Conservation (phyloP, 2,329 filamentous ascomycete species). For the Sordariomycetes sp. region DNA sequence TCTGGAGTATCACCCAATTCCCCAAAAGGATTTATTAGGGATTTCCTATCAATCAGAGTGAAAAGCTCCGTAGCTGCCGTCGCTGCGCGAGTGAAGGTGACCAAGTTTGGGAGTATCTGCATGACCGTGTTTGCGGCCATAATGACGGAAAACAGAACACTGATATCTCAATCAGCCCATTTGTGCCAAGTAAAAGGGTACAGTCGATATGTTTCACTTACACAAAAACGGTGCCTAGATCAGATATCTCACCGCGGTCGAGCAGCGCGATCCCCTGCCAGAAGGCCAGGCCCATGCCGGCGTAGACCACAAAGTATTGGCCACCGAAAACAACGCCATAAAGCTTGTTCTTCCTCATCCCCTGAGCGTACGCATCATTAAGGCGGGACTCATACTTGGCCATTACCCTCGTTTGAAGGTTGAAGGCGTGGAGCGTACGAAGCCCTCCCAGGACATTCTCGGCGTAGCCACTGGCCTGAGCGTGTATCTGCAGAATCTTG, state of each 20-base stretch:
- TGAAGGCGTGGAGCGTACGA: conserved; percentile 9
- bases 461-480: conserved; percentile 14
- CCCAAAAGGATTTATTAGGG: conserved; percentile 13
- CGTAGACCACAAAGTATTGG: conserved; percentile 24
- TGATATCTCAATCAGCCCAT: conserved; percentile 18
- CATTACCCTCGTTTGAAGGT: conserved; percentile 6
- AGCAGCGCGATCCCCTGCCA: conserved; percentile 26
- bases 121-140: conserved; percentile 12
- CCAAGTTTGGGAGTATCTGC: conserved; percentile 9
- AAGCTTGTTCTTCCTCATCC: conserved; percentile 6
- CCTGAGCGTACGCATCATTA: conserved; percentile 3
- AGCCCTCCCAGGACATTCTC: conserved; percentile 12
- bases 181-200: background rate
- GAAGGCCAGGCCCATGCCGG: conserved; percentile 10
- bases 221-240: conserved; percentile 9
- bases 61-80: conserved; percentile 13
- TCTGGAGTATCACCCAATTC: conserved; percentile 7
- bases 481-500: conserved; percentile 13
- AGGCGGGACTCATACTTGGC: conserved; percentile 7
- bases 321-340: conserved; percentile 5
- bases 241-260: conserved; percentile 8
- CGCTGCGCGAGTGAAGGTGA: conserved; percentile 10
- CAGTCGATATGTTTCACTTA: conserved; percentile 1
- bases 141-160: conserved; percentile 15
- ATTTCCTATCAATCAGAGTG: conserved; percentile 13